phyloP scores from a whole-genome alignment of 2,329 filamentous ascomycete species.

The Alternaria viburni region DNA sequence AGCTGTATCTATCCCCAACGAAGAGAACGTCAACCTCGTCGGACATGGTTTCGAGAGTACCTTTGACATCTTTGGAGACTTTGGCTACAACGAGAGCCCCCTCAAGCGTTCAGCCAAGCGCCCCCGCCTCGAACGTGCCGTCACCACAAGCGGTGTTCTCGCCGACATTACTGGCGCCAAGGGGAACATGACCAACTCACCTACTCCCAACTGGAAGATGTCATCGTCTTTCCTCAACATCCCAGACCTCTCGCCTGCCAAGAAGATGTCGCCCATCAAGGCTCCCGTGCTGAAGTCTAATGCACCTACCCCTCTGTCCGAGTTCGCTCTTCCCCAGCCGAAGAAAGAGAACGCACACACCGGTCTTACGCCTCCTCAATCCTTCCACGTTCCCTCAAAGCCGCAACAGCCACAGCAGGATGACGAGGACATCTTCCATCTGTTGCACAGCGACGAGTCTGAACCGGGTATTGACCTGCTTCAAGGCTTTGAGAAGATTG shows the following conservation, averaged over 20 bases:
- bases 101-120: slow-evolving; percentile 66
- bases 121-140: slow-evolving; percentile 67
- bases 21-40: slow-evolving; percentile 61
- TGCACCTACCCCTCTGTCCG: slow-evolving; percentile 30
- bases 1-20: slow-evolving; percentile 67
- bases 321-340: slow-evolving; percentile 22
- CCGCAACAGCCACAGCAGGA: slow-evolving; percentile 40
- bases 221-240: slow-evolving; percentile 46
- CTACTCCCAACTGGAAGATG: slow-evolving; percentile 45
- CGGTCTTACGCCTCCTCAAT: slow-evolving; percentile 34
- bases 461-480: slow-evolving; percentile 73
- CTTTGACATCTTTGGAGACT: slow-evolving; percentile 67
- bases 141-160: slow-evolving; percentile 66
- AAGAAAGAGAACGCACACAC: slow-evolving; percentile 31
- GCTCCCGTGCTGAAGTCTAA: slow-evolving; percentile 36
- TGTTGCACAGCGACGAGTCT: slow-evolving; percentile 65
- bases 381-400: slow-evolving; percentile 35
- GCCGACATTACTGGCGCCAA: slow-evolving; percentile 64
- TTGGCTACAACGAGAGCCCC: slow-evolving; percentile 65
- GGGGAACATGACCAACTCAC: slow-evolving; percentile 52
- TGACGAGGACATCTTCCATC: slow-evolving; percentile 63
- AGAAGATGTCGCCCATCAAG: slow-evolving; percentile 41
- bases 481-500: slow-evolving; percentile 78
- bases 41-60: slow-evolving; percentile 56
- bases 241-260: slow-evolving; percentile 42